phyloP scores from a whole-genome alignment of 805 yeast genomes.

The Torulaspora indica region DNA sequence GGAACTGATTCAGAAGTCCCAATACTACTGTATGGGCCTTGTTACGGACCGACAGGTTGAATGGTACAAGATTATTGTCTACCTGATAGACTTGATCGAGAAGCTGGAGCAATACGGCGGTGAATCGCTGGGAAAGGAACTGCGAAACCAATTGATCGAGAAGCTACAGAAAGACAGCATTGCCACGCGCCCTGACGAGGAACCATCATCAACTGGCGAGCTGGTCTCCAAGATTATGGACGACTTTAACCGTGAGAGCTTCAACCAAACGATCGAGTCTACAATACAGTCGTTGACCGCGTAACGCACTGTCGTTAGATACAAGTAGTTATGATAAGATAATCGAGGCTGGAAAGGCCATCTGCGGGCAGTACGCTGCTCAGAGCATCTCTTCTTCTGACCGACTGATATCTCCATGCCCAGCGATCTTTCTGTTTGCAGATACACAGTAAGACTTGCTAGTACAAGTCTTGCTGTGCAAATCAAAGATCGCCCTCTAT shows the following conservation, averaged over 20 bases:
- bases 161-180: constrained; percentile 3
- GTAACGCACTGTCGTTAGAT: neutral
- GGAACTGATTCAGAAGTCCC: constrained; percentile 11
- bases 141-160: constrained; percentile 3
- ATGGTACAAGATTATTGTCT: constrained; percentile 10
- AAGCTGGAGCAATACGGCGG: constrained; percentile 13
- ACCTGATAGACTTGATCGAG: constrained; percentile 9
- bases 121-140: constrained; percentile 1
- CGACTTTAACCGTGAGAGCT: constrained; percentile 5
- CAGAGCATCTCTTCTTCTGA: too few species aligned
- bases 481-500: too few species aligned
- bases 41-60: constrained; percentile 11
- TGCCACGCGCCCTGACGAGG: neutral
- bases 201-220: constrained; percentile 7
- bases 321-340: neutral
- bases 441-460: too few species aligned
- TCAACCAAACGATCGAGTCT: constrained; percentile 3
- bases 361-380: too few species aligned
- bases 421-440: too few species aligned
- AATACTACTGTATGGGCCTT: constrained; percentile 16
- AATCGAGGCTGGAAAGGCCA: too few species aligned
- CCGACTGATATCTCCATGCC: too few species aligned
- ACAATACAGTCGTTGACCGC: constrained; percentile 5
- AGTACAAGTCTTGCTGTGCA: too few species aligned
- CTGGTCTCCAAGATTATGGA: constrained; percentile 7